Conservation (phyloP, 495 filamentous ascomycete species). For the Aspergillus avenaceus region DNA sequence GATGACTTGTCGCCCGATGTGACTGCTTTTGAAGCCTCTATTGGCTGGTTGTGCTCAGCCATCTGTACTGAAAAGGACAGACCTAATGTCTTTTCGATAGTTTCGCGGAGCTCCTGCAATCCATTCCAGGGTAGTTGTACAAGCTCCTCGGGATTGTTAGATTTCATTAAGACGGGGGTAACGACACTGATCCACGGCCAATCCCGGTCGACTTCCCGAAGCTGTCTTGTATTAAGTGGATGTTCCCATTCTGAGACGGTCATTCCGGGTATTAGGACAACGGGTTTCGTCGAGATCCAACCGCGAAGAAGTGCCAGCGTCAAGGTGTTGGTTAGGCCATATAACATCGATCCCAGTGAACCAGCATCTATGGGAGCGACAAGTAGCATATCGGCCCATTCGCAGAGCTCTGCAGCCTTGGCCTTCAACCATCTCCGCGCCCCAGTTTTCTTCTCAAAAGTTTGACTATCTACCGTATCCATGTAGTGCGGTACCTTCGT, state of each 20-base stretch:
- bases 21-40: conserved; percentile 1
- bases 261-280: conserved; percentile 80
- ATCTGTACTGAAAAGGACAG: conserved; percentile 17
- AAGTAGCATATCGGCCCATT: conserved; percentile 84
- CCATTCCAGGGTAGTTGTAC: conserved; percentile 61
- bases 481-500: conserved; percentile 46
- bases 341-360: conserved; percentile 76
- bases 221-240: conserved; percentile 76
- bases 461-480: conserved; percentile 43
- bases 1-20: conserved; percentile 52
- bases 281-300: conserved; percentile 81
- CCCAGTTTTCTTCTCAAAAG: conserved; percentile 43
- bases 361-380: conserved; percentile 82
- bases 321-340: conserved; percentile 69
- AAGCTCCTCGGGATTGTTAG: conserved; percentile 47
- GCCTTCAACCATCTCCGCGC: conserved; percentile 44
- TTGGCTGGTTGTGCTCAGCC: background rate
- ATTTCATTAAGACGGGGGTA: conserved; percentile 70
- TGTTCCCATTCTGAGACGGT: conserved; percentile 79
- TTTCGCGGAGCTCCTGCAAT: conserved; percentile 57
- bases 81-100: conserved; percentile 53
- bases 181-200: conserved; percentile 79
- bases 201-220: conserved; percentile 71
- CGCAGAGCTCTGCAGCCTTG: conserved; percentile 66
- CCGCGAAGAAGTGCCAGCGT: conserved; percentile 70